Conservation (phyloP, 2,329 filamentous ascomycete species). For the Exophiala bonariae region DNA sequence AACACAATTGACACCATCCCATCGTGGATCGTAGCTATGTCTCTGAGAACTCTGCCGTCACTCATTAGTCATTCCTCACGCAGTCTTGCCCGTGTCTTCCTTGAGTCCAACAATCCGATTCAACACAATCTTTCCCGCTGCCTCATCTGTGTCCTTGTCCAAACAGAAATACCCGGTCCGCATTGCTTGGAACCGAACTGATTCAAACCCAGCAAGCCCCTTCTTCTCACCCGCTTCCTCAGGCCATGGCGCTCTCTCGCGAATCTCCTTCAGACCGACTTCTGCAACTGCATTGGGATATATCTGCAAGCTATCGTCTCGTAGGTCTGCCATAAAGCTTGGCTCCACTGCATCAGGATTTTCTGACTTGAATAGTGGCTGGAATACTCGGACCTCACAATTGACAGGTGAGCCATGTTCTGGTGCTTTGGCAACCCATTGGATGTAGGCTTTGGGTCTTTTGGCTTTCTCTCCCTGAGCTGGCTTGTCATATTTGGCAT, state of each 20-base stretch:
- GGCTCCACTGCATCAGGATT: constrained; percentile 75
- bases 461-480: constrained; percentile 61
- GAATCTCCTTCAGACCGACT: constrained; percentile 77
- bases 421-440: constrained; percentile 78
- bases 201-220: constrained; percentile 61
- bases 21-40: no score
- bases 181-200: constrained; percentile 87
- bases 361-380: constrained; percentile 81
- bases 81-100: constrained; percentile 73
- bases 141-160: constrained; percentile 72
- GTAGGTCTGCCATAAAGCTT: constrained; percentile 81
- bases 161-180: constrained; percentile 83
- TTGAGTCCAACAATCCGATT: constrained; percentile 92
- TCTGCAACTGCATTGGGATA: constrained; percentile 79
- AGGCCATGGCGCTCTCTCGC: constrained; percentile 74
- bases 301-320: constrained; percentile 79
- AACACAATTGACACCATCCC: no score
- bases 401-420: constrained; percentile 59
- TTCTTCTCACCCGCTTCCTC: constrained; percentile 71
- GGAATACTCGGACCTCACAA: constrained; percentile 76
- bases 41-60: no score
- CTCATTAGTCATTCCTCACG: neutral
- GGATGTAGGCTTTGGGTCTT: constrained; percentile 78
- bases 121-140: constrained; percentile 71
- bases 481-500: constrained; percentile 67